Percentiles rank a stretch among this genome's conserved stretches.
These are phyloP conservation scores for Pelargonium fulgidum DNA, from an alignment of 441 rosid genomes.

Conservation along the genomic window DNA sequence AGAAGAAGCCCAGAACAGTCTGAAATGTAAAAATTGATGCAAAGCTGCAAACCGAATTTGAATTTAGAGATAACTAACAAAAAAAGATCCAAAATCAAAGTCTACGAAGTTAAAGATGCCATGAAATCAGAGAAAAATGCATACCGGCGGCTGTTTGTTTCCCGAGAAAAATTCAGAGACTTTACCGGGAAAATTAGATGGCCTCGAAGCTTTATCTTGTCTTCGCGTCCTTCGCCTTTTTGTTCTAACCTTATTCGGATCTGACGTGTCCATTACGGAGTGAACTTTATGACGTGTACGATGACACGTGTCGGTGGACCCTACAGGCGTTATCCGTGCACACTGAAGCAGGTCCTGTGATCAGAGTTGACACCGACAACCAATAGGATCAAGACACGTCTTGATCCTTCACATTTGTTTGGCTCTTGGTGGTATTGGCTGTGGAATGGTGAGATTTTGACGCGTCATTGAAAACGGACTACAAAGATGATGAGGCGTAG, in stretches of 20 bases:
- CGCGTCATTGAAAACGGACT: too few relatives aligned
- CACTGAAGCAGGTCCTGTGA: not conserved
- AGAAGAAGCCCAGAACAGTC: not conserved
- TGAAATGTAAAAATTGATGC: not conserved
- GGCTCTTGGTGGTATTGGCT: too few relatives aligned
- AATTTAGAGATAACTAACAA: not conserved
- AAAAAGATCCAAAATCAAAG: not conserved
- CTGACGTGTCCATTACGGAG: not conserved
- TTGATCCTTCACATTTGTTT: too few relatives aligned
- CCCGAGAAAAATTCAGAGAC: slow-evolving; percentile 1
- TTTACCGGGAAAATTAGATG: not conserved
- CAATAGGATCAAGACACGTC: too few relatives aligned
- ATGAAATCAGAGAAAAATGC: not conserved
- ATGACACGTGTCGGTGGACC: not conserved
- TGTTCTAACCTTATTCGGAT: not conserved
- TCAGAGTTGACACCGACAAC: not conserved
- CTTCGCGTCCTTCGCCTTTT: too few relatives aligned
- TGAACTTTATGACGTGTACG: not conserved
- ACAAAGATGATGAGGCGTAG: too few relatives aligned
- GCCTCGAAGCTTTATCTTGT: slow-evolving; percentile 7
- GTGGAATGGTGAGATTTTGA: too few relatives aligned
- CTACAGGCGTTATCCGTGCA: slow-evolving; percentile 4
- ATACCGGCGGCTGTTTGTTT: slow-evolving; percentile 6
- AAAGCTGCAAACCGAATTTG: not conserved
- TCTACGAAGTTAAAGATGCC: not conserved